A percentile compares a stretch with the other conserved stretches of the same genome.
phyloP scores from a whole-genome alignment of 805 yeast species.

The Teunomyces barrocoloradensis region DNA sequence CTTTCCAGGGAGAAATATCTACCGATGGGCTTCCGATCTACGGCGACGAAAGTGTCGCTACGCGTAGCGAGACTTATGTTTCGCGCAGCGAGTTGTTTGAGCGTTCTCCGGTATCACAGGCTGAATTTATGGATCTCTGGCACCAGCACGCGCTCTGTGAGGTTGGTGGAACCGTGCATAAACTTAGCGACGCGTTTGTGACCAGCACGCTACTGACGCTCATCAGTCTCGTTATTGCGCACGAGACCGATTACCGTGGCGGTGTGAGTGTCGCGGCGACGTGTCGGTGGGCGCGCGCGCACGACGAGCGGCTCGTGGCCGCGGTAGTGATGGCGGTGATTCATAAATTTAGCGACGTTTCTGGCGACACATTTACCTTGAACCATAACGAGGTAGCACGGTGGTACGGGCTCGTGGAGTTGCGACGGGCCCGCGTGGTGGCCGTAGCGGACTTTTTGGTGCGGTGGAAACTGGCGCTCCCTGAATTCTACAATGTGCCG shows the following conservation, averaged over 20 bases:
- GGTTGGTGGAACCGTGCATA: constrained; percentile 42
- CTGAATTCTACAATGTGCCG: constrained; percentile 60
- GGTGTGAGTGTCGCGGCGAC: constrained; percentile 18
- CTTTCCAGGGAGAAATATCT: too few species aligned
- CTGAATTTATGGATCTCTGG: constrained; percentile 57
- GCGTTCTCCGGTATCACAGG: constrained; percentile 52
- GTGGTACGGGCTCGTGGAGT: constrained; percentile 64
- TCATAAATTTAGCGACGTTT: constrained; percentile 40
- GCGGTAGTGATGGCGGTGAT: constrained; percentile 50
- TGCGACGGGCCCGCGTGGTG: constrained; percentile 27
- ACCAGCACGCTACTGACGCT: constrained; percentile 26
- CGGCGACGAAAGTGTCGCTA: too few species aligned
- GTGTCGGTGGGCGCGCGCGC: constrained; percentile 4
- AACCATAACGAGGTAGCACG: constrained; percentile 44
- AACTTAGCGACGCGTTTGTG: constrained; percentile 22
- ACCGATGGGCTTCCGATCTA: too few species aligned
- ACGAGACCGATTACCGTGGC: constrained; percentile 19
- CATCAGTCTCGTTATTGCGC: constrained; percentile 25
- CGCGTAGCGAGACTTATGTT: not conserved
- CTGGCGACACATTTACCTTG: constrained; percentile 30
- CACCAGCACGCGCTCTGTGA: constrained; percentile 53
- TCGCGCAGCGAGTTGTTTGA: constrained; percentile 34
- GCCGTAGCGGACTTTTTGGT: constrained; percentile 55
- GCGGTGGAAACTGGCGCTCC: constrained; percentile 61
- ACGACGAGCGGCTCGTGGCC: not conserved